Conservation (phyloP, 2,329 filamentous ascomycete species). For the Ceratocystiopsis minuta region DNA sequence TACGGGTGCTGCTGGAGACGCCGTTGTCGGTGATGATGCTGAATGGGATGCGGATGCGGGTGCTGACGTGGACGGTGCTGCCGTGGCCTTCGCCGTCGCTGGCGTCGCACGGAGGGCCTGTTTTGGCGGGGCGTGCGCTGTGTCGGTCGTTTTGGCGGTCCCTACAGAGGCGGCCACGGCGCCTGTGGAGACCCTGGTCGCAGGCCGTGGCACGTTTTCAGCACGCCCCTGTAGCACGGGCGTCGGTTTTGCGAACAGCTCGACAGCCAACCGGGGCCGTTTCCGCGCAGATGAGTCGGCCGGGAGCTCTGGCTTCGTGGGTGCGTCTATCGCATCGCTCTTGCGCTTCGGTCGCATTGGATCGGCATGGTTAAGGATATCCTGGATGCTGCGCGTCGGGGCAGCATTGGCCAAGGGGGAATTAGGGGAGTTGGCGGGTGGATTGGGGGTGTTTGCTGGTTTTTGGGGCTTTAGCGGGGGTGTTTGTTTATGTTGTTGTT, state of each 20-base stretch:
- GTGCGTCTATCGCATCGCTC: neutral
- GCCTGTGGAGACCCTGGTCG: neutral
- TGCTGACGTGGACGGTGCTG: neutral
- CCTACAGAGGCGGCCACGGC: too few species aligned
- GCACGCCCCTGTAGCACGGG: neutral
- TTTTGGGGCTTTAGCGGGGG: neutral
- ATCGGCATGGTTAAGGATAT: conserved; percentile 7
- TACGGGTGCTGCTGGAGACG: too few species aligned
- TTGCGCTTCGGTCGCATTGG: conserved; percentile 8
- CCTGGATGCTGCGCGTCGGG: conserved; percentile 6
- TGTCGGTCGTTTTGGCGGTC: too few species aligned
- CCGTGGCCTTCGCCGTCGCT: too few species aligned
- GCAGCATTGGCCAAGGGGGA: conserved; percentile 2
- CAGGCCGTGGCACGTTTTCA: too few species aligned
- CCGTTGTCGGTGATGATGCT: too few species aligned
- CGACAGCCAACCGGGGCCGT: conserved; percentile 32
- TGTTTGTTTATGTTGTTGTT: neutral
- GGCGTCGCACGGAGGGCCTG: too few species aligned
- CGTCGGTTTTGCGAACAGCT: conserved; percentile 19
- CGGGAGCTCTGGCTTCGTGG: too few species aligned
- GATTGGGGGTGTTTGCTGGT: neutral
- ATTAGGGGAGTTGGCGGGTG: neutral
- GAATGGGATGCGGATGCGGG: too few species aligned
- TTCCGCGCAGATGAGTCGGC: conserved; percentile 21
- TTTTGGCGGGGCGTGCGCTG: too few species aligned